Evolutionary conservation across 805 yeast species (phyloP), one percentile per base, ranked within the genome.

Genomic region (Lachancea sp.): DNA sequence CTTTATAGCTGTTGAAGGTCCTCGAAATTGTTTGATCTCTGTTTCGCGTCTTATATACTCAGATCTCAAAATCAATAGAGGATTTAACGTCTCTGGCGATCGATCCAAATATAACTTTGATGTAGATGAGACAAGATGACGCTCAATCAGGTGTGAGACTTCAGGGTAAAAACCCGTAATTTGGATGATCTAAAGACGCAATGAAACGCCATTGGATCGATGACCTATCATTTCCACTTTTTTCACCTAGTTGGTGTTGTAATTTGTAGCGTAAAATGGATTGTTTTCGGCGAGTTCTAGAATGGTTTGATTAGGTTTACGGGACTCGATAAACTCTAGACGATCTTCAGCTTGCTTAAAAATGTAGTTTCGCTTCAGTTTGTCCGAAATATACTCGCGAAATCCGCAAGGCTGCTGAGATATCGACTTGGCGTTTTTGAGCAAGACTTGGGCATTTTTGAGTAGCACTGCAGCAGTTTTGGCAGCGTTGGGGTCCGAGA

Each of bases 401-500:
- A 62, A 38, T 3, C 66, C 66, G 44, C 65, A 60, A 8, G 63
- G 49, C 38, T 44, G 44, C 36, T 59, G 52, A 2, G 65, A 54
- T n/a, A 58, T 57, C 22, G 41, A 50, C 8, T 42, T 44, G 0
- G 61, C 60, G 30, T 62, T 62, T 13, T 46, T 30, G 13, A 59
- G 45, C 15, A 58, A 46, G 3, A 57, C 54, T 20, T 39, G 43
- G 7, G 59, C 56, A 33, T 62, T 62, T 44, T 60, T 59, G 49
- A 49, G 36, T 33, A 62, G 43, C 3, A 58, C 42, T 1, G 42
- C 46, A 22, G 44, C 38, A 4, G 52, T 46, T 38, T 51, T 54
- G 3, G 25, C 25, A n/a, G 27, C 38, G 6, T 13, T 37, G 3
- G 49, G 38, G 41, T 38, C 31, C 31, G 25, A 22, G 8, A 4